A percentile compares a stretch with the other conserved stretches of the same genome.
These are phyloP conservation scores for Physcomitrellopsis africana DNA, from an alignment of 225 moss, liverwort and hornwort genomes.

Conservation along the genomic window DNA sequence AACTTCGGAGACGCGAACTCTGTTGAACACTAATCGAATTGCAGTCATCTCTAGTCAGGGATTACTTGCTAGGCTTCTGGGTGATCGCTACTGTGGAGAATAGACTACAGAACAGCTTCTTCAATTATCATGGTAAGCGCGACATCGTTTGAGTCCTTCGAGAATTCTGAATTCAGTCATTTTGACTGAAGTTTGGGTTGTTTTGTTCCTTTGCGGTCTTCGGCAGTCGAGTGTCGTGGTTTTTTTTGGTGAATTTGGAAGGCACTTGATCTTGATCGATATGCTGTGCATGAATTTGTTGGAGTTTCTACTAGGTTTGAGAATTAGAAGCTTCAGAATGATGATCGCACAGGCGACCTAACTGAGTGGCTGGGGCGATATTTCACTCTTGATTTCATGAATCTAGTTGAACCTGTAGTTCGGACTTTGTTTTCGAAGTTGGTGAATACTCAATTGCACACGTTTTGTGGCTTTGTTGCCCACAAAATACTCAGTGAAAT, in stretches of 20 bases:
- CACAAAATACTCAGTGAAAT: too few species aligned
- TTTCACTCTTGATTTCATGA: neutral
- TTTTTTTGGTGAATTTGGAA: too few species aligned
- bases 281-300: slow-evolving; percentile 15
- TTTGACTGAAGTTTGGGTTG: neutral
- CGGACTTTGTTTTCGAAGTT: too few species aligned
- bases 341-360: neutral
- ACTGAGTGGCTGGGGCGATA: neutral
- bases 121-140: slow-evolving; percentile 36
- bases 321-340: neutral
- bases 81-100: too few species aligned
- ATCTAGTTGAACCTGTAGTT: neutral
- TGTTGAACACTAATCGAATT: too few species aligned
- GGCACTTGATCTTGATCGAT: too few species aligned
- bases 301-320: neutral
- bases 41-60: too few species aligned
- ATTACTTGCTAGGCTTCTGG: too few species aligned
- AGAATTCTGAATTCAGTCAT: neutral
- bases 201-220: neutral
- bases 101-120: neutral
- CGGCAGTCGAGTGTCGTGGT: neutral
- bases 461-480: too few species aligned
- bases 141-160: too few species aligned
- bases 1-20: too few species aligned
- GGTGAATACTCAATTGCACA: too few species aligned